phyloP scores from a whole-genome alignment of 345 rosid genomes.

The Murraya paniculata region DNA sequence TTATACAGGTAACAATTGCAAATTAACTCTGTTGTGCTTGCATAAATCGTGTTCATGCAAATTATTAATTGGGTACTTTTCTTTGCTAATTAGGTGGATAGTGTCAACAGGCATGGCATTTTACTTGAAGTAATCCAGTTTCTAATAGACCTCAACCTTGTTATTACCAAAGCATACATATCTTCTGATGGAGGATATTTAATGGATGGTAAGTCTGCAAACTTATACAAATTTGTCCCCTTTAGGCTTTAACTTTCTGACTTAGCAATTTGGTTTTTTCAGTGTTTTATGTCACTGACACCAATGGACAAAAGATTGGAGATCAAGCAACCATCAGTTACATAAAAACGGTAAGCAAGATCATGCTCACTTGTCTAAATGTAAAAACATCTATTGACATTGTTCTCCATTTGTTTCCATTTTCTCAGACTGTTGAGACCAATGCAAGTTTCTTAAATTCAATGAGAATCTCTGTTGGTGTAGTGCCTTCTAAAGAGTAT shows the following conservation, averaged over 20 bases:
- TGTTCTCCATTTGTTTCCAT: slow-evolving; percentile 4
- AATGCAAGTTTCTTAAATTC: slow-evolving; percentile 27
- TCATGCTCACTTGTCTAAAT: not conserved
- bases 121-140: slow-evolving; percentile 52
- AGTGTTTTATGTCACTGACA: slow-evolving; percentile 39
- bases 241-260: not conserved
- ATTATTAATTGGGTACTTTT: not conserved
- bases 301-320: slow-evolving; percentile 24
- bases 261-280: slow-evolving; percentile 1
- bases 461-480: slow-evolving; percentile 33
- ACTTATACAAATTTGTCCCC: not conserved
- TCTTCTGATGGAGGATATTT: slow-evolving; percentile 56
- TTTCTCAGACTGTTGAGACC: slow-evolving; percentile 41
- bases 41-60: not conserved
- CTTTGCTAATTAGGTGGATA: slow-evolving; percentile 32
- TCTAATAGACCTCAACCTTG: slow-evolving; percentile 44
- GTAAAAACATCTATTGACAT: no score
- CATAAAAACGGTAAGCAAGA: slow-evolving; percentile 33
- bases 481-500: slow-evolving; percentile 32
- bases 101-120: slow-evolving; percentile 40
- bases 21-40: not conserved
- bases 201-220: slow-evolving; percentile 45
- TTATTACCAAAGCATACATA: slow-evolving; percentile 46
- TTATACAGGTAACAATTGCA: slow-evolving; percentile 32
- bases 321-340: slow-evolving; percentile 16